Base-by-base conservation (phyloP, 1,284 basidiomycete genomes). In the Chalciporus sp. region DNA sequence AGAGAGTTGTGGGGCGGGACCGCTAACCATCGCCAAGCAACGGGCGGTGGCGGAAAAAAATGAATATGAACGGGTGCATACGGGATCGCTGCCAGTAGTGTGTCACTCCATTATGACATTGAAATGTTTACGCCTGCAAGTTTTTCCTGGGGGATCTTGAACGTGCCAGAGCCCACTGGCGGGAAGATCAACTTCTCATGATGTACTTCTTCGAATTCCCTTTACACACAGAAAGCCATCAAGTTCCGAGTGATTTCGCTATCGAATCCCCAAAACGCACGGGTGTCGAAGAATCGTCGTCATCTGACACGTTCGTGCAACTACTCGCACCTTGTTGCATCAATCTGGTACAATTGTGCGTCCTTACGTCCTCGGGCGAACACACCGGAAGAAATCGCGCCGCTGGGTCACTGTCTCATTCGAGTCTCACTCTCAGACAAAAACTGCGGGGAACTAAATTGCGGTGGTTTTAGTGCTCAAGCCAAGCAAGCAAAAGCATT, bases 1-100 rank as follows among this genome's bases (percentile, higher is more conserved):
- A 14, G 6, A 3, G 6, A 14, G 60, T 63, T 49, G 27, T 35
- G 50, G 60, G 42, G 35, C 52, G 65, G 63, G 37, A 52, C 59
- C 57, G 57, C 23, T 10, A 29, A 16, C n/a, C 19, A 49, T 39
- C 40, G 42, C 28, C 31, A 44, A 40, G 52, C 33, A 35, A 35
- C 33, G 33, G 33, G 33, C 12, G 33, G 16, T 7, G 14, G 9
- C 27, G 27, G 27, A 16, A 35, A 35, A 33, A 35, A 35, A 14
- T 35, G 3, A 7, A 35, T 5, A 35, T 29, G 3, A 9, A 8
- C 11, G 28, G 28, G 8, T 7, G 11, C 2, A 29, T 9, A 29
- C 8, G 8, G 28, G 11, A 29, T 29, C 28, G 8, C 28, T 29
- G 28, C 11, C 11, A 8, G 8, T 9, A 7, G 8, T 9, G 28